phyloP scores from a whole-genome alignment of 176 grass and related monocot genomes.

The Areca catechu region DNA sequence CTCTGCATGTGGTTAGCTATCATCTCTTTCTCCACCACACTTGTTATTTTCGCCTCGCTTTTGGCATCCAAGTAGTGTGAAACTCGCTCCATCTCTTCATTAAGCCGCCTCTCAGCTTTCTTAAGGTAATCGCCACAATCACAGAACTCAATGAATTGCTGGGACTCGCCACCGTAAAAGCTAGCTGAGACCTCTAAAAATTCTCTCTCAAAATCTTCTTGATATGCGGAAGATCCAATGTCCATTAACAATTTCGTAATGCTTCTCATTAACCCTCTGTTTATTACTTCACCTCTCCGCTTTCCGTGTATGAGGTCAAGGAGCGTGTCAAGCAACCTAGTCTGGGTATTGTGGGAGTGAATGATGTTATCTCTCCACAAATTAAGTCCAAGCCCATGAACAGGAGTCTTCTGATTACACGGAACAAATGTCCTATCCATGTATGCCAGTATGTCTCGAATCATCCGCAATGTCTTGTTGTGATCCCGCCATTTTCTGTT shows the following conservation, averaged over 20 bases:
- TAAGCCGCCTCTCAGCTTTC: slow-evolving; percentile 78
- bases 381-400: slow-evolving; percentile 88
- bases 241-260: slow-evolving; percentile 97
- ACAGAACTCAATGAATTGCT: slow-evolving; percentile 75
- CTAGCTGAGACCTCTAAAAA: slow-evolving; percentile 74
- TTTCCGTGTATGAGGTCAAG: slow-evolving; percentile 75
- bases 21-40: slow-evolving; percentile 89
- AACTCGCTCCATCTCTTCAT: slow-evolving; percentile 92
- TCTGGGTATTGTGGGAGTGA: slow-evolving; percentile 52
- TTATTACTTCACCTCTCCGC: slow-evolving; percentile 79
- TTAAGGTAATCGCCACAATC: slow-evolving; percentile 90
- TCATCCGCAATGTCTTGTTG: slow-evolving; percentile 91
- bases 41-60: slow-evolving; percentile 86
- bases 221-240: slow-evolving; percentile 71
- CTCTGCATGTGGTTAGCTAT: slow-evolving; percentile 93
- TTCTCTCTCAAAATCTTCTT: slow-evolving; percentile 90
- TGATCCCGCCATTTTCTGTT: slow-evolving; percentile 81
- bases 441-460: slow-evolving; percentile 91
- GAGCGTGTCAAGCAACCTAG: slow-evolving; percentile 60
- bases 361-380: slow-evolving; percentile 91
- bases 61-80: slow-evolving; percentile 84
- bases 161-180: slow-evolving; percentile 76
- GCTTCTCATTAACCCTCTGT: slow-evolving; percentile 73
- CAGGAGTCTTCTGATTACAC: slow-evolving; percentile 42
- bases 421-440: slow-evolving; percentile 85